Evolutionary conservation across 2,329 filamentous ascomycete genomes (phyloP), one percentile per base, ranked within the genome.

Genomic region (Scolecobasidium constrictum): DNA sequence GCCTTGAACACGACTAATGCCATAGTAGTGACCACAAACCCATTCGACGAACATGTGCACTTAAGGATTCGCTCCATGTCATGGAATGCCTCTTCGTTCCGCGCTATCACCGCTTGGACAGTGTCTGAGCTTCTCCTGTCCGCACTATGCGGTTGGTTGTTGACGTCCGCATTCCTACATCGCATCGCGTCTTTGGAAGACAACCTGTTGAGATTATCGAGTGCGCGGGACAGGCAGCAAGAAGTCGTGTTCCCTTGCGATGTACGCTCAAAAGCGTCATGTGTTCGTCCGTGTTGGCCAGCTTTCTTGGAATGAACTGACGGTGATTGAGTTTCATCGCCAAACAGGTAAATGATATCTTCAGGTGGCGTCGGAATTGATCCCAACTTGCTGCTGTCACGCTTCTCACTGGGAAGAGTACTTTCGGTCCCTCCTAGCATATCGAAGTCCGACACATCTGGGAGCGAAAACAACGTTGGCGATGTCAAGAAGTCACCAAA

Each of bases 11-110:
- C 18, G 9, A 36, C 18, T 7, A 36, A 16, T 18, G 17, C 12
- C 9, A 36, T 36, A 7, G 18, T 19, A 9, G 34, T 19, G 17
- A 36, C 7, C 9, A 36, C 7, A 16, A 15, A 11, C 9, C 34
- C 17, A 16, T 36, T 57, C 5, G 57, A 40, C 4, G 52, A 51
- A 48, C 61, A 64, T 4, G 52, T 42, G 36, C 61, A 64, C 35
- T 54, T 42, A 18, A 64, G 52, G 48, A 63, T 59, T 15, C 19
- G 42, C 38, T 39, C 52, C 20, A 61, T 43, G 2, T 55, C 52
- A 35, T 59, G 53, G 22, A 62, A 53, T 13, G 48, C 52, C 12
- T 49, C 37, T 43, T 56, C 45, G 46, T 63, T 61, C 35, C 56
- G 40, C 4, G 49, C 39, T 28, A 61, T 48, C 9, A 58, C 49